These are phyloP conservation scores for Starmerella apis DNA, from an alignment of 805 yeast genomes.

Conservation along the genomic window DNA sequence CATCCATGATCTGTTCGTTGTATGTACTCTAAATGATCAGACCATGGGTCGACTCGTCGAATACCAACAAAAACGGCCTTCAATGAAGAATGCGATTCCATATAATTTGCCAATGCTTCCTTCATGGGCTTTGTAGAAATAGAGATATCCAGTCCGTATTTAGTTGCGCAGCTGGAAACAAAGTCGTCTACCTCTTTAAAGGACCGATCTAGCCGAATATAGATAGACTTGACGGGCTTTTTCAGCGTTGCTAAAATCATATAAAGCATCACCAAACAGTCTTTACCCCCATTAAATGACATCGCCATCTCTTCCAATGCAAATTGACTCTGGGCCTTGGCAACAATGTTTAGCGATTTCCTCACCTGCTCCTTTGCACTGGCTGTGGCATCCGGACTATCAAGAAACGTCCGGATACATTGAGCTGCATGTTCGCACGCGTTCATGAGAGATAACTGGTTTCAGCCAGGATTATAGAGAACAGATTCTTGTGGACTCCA, in stretches of 20 bases:
- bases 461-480: too few species aligned
- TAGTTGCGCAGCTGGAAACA: constrained; percentile 42
- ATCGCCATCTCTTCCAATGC: constrained; percentile 40
- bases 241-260: constrained; percentile 48
- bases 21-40: constrained; percentile 45
- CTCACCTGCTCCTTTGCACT: constrained; percentile 25
- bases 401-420: constrained; percentile 7
- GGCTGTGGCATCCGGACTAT: constrained; percentile 4
- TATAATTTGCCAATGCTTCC: constrained; percentile 56
- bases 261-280: constrained; percentile 80
- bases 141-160: constrained; percentile 46
- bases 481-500: too few species aligned
- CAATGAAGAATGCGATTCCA: constrained; percentile 43
- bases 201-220: constrained; percentile 62
- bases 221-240: constrained; percentile 42
- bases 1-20: constrained; percentile 80
- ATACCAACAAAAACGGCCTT: constrained; percentile 79
- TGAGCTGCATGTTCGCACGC: constrained; percentile 6
- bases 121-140: constrained; percentile 41
- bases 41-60: constrained; percentile 79
- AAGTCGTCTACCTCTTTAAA: constrained; percentile 63
- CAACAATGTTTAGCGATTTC: constrained; percentile 26
- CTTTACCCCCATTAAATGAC: constrained; percentile 94
- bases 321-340: constrained; percentile 26
- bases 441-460: neutral